Evolutionary conservation across 345 rosid genomes (phyloP), one percentile per base, ranked within the genome.

Genomic region (Psidium guajava): DNA sequence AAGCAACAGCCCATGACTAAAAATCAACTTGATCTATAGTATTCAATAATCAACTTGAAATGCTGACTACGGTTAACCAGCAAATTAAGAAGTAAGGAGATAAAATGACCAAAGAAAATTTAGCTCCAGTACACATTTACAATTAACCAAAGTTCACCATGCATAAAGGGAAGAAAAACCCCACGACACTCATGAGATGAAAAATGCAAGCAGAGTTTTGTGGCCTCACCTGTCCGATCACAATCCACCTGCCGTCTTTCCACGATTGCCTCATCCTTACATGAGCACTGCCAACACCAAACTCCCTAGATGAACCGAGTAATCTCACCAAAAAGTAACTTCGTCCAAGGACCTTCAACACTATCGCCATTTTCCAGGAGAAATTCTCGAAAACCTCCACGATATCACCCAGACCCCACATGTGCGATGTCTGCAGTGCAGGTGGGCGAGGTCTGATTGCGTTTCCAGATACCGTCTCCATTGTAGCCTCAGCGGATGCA

Each of bases 341-440:
- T 54, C 86, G 87, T 55, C 88, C 89, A 88, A 92, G 88, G 85
- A 91, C 88, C 87, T 90, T 89, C 11, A 89, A 91, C 52, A 94
- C 88, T 24, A 89, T 93, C 13, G 94, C 98, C 92, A 93, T 93
- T 90, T 92, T 95, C 98, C 98, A 95, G 21, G 93, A 92, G 87
- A 89, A 88, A 85, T 87, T 86, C 50, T 91, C 86, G 57, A 89
- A 90, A 85, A 95, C 95, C 92, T 95, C 98, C 16, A 94, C 90
- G 40, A 94, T 92, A 90, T 95, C 95, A 85, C 98, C 98, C 56
- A 91, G 91, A 86, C 82, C 55, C 96, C 95, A 94, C 86, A 86
- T 85, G 73, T 88, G 90, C 11, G 83, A 82, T 59, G 86, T 88
- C 50, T 85, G 88, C 44, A 56, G 59, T 51, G 74, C 59, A 14